Base-by-base conservation (phyloP, 2,329 filamentous ascomycete genomes). In the Cladosporium halotolerans region DNA sequence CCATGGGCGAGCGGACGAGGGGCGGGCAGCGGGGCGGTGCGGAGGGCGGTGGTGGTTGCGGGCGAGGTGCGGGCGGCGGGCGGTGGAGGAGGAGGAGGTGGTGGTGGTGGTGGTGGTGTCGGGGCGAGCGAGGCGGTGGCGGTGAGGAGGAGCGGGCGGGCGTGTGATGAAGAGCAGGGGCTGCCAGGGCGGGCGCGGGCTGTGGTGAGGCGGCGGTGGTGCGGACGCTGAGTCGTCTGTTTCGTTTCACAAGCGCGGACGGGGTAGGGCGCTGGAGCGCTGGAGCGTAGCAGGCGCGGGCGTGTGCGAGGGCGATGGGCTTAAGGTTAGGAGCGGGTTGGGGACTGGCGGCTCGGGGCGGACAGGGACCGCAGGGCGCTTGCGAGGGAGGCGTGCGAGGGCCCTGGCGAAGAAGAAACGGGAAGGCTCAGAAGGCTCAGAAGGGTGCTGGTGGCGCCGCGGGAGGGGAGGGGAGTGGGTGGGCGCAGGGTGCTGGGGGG, bases 161-260 rank as follows among this genome's bases (percentile, higher is more conserved):
- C 70, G 62, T 70, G 67, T 49, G 44, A 57, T 18, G 57, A 57
- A 68, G 68, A 68, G 66, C 71, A 60, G 70, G 64, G 64, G 63
- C 71, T 65, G 67, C 70, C 62, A 70, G 33, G 44, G 63, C 66
- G 71, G 61, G 70, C 64, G 64, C 63, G 71, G 66, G 66, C 70
- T 42, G 42, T 40, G 41, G 41, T 36, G 42, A 31, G 9, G 16
- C 31, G 32, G 18, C 4, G 16, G 33, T 45, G 41, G 49, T 45
- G 49, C 32, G 50, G 41, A 31, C 48, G 48, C 43, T 40, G 43
- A 40, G 44, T 40, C 48, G 47, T 31, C 45, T 33, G 48, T 51
- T 51, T 51, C 48, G 38, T n/a, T 44, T 44, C 46, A 49, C 48
- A 51, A 43, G 40, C 48, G 48, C 40, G 48, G 45, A 47, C 45